A percentile compares a stretch with the other conserved stretches of the same genome.
These are phyloP conservation scores for Trichoderma parareesei DNA, from an alignment of 495 filamentous ascomycete genomes.

Conservation along the genomic window DNA sequence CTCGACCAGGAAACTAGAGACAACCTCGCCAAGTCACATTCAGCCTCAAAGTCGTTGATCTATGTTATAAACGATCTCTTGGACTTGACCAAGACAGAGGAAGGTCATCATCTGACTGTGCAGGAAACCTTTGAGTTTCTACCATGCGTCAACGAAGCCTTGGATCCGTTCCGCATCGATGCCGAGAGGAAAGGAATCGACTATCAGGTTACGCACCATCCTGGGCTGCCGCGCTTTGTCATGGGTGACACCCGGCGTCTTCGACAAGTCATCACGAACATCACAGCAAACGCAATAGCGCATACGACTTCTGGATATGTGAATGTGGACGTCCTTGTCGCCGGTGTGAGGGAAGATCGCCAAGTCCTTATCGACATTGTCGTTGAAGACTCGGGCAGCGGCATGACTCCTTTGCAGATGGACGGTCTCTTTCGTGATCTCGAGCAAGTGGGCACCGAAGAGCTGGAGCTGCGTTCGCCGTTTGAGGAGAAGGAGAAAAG, in stretches of 20 bases:
- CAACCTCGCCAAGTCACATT: slow-evolving; percentile 79
- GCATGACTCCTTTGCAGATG: slow-evolving; percentile 64
- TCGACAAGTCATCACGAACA: slow-evolving; percentile 71
- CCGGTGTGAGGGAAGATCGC: slow-evolving; percentile 26
- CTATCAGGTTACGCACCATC: slow-evolving; percentile 58
- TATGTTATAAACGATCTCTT: slow-evolving; percentile 95
- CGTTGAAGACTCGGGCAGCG: slow-evolving; percentile 71
- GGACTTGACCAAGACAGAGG: slow-evolving; percentile 84
- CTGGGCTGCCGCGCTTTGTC: slow-evolving; percentile 62
- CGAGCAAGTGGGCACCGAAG: slow-evolving; percentile 70
- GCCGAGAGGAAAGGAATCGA: slow-evolving; percentile 65
- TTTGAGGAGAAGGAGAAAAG: slow-evolving; percentile 22
- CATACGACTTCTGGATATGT: slow-evolving; percentile 66
- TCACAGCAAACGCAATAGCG: slow-evolving; percentile 81
- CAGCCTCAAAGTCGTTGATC: slow-evolving; percentile 90
- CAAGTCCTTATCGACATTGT: slow-evolving; percentile 61
- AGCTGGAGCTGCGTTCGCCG: slow-evolving; percentile 27
- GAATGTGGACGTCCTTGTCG: slow-evolving; percentile 58
- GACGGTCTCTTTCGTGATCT: slow-evolving; percentile 78
- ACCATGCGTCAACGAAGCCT: slow-evolving; percentile 66
- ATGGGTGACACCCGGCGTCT: slow-evolving; percentile 73
- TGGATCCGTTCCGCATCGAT: slow-evolving; percentile 63
- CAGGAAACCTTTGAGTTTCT: slow-evolving; percentile 73
- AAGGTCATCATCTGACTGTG: slow-evolving; percentile 70
- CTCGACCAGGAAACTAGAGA: slow-evolving; percentile 81